Evolutionary conservation across 2,329 filamentous ascomycete species (phyloP), one percentile per base, ranked within the genome.

Genomic region (Cytospora mali): DNA sequence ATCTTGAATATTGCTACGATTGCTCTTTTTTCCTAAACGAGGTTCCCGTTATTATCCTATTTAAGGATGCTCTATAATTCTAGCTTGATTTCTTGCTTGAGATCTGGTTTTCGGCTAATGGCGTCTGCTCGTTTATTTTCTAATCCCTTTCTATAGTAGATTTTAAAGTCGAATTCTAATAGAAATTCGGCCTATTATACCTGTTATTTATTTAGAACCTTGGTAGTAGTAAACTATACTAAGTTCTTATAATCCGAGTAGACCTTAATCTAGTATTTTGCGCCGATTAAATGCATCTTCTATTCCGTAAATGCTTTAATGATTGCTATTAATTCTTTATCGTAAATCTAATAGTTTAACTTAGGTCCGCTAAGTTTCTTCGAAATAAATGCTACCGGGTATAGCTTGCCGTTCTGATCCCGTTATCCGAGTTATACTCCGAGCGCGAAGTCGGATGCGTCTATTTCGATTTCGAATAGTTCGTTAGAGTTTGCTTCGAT

Each of bases 251-350:
- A 48, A 31, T 31, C 29, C 10, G 10, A 31, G 10, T 31, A 31
- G 29, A 50, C 27, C 16, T 53, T 53, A 53, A 25, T 51, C 25
- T 27, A 13, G 16, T 57, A 31, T 48, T 51, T 39, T 23, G 16
- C 13, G 16, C 11, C 27, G 28, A 31, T 50, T 23, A 50, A 9
- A 6, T 56, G 28, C 6, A 35, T n/a, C 31, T 31, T 14, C 13
- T 46, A 50, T 56, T 55, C 21, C 10, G 56, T 39, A 35, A 49
- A 58, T 52, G 10, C 14, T 33, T 39, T 16, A 28, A 49, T 50
- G 14, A 31, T 25, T 52, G 16, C 14, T 21, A 39, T 58, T 16
- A 49, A 21, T 31, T n/a, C n/a, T n/a, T n/a, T n/a, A n/a, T n/a
- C n/a, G n/a, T n/a, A n/a, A n/a, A n/a, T n/a, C n/a, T n/a, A n/a